These are phyloP conservation scores for Aurinia saxatilis DNA, from an alignment of 345 rosid genomes.

Conservation along the genomic window DNA sequence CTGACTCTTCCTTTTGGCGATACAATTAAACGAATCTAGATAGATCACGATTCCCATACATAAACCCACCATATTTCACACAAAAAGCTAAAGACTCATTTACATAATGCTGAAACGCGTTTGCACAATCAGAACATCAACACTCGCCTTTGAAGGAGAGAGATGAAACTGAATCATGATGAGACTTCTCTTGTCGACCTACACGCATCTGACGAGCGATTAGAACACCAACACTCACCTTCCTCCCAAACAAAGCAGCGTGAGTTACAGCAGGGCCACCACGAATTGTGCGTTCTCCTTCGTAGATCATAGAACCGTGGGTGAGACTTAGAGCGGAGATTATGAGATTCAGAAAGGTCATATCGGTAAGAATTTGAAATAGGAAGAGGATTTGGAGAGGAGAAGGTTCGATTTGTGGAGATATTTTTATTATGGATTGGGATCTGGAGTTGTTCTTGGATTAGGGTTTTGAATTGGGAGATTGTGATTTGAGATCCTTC, in stretches of 20 bases:
- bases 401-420: no score
- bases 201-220: conserved; percentile 95
- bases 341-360: conserved; percentile 45
- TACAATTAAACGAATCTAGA: no score
- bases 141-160: no score
- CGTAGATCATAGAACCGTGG: conserved; percentile 76
- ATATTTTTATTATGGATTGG: no score
- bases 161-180: conserved; percentile 73
- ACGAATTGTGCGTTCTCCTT: conserved; percentile 64
- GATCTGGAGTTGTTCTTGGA: conserved; percentile 66
- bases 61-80: conserved; percentile 80
- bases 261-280: conserved; percentile 61
- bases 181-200: conserved; percentile 71
- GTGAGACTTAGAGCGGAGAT: conserved; percentile 54
- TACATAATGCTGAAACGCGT: conserved; percentile 69
- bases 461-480: no score
- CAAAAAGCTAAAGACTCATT: conserved; percentile 74
- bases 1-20: no score
- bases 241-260: conserved; percentile 83
- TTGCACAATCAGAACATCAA: conserved; percentile 77
- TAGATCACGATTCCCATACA: conserved; percentile 90
- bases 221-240: conserved; percentile 92
- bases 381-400: no score
- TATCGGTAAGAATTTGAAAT: conserved; percentile 49
- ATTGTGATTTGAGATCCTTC: conserved; percentile 50